phyloP scores from a whole-genome alignment of 2,329 filamentous ascomycete species.

The Pyricularia sp. region DNA sequence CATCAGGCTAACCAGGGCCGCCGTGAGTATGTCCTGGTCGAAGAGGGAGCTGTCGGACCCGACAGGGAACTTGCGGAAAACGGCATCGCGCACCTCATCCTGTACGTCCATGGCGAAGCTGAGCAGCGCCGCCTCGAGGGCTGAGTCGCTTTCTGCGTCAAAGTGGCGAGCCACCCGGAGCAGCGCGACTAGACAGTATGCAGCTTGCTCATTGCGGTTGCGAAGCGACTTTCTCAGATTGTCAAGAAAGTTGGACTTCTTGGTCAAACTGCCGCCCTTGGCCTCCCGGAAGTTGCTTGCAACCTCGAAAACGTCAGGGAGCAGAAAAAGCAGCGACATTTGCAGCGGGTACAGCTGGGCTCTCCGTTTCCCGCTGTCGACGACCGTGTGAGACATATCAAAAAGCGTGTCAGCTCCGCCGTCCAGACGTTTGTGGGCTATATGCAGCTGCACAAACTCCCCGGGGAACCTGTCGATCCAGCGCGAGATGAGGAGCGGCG shows the following conservation, averaged over 20 bases:
- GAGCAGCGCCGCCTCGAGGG: slow-evolving; percentile 45
- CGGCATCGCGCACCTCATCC: slow-evolving; percentile 56
- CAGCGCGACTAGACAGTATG: slow-evolving; percentile 55
- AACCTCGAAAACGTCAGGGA: slow-evolving; percentile 62
- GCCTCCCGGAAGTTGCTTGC: slow-evolving; percentile 57
- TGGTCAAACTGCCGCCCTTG: slow-evolving; percentile 52
- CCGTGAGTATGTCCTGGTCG: slow-evolving; percentile 56
- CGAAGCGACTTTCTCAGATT: slow-evolving; percentile 51
- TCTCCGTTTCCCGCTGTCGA: slow-evolving; percentile 46
- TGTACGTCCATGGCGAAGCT: slow-evolving; percentile 63
- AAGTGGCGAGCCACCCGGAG: slow-evolving; percentile 57
- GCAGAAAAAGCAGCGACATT: slow-evolving; percentile 50
- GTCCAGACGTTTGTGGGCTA: slow-evolving; percentile 51
- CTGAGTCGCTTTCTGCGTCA: slow-evolving; percentile 51
- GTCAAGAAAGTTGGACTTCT: slow-evolving; percentile 58
- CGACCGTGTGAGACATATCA: slow-evolving; percentile 56
- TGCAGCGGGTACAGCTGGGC: slow-evolving; percentile 53
- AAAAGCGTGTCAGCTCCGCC: slow-evolving; percentile 58
- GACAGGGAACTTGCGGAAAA: slow-evolving; percentile 45
- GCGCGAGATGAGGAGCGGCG: slow-evolving; percentile 53
- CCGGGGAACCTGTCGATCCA: slow-evolving; percentile 58
- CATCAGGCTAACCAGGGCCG: slow-evolving; percentile 54
- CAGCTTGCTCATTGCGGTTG: slow-evolving; percentile 56
- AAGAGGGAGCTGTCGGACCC: slow-evolving; percentile 40
- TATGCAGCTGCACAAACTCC: slow-evolving; percentile 57